Evolutionary conservation across 208 protist species (phyloP).

Genomic region (Leishmania braziliensis): DNA sequence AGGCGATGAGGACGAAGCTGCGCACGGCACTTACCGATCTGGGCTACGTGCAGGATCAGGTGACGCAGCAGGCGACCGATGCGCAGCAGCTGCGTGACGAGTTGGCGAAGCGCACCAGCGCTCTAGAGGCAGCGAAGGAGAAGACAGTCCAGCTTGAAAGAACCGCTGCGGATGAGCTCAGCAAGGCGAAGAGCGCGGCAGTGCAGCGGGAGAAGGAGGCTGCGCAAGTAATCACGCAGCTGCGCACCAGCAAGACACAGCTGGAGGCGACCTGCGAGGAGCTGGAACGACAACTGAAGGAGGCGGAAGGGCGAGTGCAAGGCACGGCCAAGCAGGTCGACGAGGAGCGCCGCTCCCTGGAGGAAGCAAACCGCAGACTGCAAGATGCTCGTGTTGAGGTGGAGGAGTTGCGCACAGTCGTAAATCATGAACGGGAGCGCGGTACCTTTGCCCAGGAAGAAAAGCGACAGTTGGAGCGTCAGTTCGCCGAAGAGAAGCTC

Average conservation of each 20-base stretch:
- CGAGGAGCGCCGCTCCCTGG: constrained; percentile 53
- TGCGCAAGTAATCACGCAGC: constrained; percentile 31
- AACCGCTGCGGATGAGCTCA: constrained; percentile 15
- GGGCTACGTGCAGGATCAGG: constrained; percentile 62
- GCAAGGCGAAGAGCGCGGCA: constrained; percentile 36
- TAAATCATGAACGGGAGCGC: constrained; percentile 43
- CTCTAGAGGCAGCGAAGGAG: constrained; percentile 36
- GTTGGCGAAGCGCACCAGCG: constrained; percentile 39
- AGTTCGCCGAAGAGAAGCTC: constrained; percentile 43
- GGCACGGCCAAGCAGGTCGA: constrained; percentile 47
- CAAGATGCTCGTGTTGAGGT: constrained; percentile 45
- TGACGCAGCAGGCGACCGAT: constrained; percentile 56
- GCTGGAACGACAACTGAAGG: constrained; percentile 46
- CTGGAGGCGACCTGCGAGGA: constrained; percentile 49
- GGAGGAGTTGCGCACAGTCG: constrained; percentile 50
- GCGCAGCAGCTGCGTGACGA: constrained; percentile 65
- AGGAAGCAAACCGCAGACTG: constrained; percentile 37
- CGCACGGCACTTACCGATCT: constrained; percentile 47
- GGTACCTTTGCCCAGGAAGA: constrained; percentile 42
- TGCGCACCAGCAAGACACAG: constrained; percentile 37
- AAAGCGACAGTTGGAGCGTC: constrained; percentile 38
- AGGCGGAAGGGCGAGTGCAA: constrained; percentile 51
- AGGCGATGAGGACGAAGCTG: constrained; percentile 58
- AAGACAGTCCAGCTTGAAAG: constrained; percentile 27
- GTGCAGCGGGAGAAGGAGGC: constrained; percentile 35